A percentile compares a stretch with the other conserved stretches of the same genome.
phyloP scores from a whole-genome alignment of 2,329 filamentous ascomycete genomes.

The Mycocentrospora acerina region DNA sequence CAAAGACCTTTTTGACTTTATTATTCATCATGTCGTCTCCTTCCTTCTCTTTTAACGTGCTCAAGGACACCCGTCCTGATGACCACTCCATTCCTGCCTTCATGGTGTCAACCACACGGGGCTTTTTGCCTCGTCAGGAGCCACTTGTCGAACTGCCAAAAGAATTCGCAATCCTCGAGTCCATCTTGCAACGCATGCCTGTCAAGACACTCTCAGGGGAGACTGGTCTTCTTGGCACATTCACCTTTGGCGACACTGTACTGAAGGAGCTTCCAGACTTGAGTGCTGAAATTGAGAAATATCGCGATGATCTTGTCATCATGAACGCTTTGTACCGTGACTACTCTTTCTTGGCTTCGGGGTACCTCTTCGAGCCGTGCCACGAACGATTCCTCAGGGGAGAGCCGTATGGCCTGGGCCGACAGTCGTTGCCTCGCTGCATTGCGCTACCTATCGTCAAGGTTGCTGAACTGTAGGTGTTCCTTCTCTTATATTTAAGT shows the following conservation, averaged over 20 bases:
- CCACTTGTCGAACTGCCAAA: conserved; percentile 60
- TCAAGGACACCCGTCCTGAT: conserved; percentile 63
- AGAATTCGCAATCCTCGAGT: conserved; percentile 72
- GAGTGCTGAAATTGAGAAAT: conserved; percentile 70
- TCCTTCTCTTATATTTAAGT: not conserved
- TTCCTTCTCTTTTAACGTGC: conserved; percentile 58
- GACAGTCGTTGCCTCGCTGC: conserved; percentile 70
- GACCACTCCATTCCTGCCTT: conserved; percentile 70
- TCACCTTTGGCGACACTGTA: conserved; percentile 73
- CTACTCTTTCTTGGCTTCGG: conserved; percentile 87
- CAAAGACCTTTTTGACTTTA: not conserved
- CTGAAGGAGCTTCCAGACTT: conserved; percentile 75
- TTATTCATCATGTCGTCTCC: conserved; percentile 44
- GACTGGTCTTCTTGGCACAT: conserved; percentile 75
- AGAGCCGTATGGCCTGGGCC: conserved; percentile 74
- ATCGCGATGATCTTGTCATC: conserved; percentile 69
- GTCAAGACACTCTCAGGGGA: conserved; percentile 72
- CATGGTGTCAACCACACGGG: conserved; percentile 74
- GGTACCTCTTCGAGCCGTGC: conserved; percentile 89
- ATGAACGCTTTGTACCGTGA: conserved; percentile 89
- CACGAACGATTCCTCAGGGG: conserved; percentile 70
- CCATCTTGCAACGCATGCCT: conserved; percentile 74
- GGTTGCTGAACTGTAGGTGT: conserved; percentile 79
- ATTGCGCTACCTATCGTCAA: conserved; percentile 81
- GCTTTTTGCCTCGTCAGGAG: conserved; percentile 67